phyloP scores from a whole-genome alignment of 345 rosid genomes.

The Angophora floribunda region DNA sequence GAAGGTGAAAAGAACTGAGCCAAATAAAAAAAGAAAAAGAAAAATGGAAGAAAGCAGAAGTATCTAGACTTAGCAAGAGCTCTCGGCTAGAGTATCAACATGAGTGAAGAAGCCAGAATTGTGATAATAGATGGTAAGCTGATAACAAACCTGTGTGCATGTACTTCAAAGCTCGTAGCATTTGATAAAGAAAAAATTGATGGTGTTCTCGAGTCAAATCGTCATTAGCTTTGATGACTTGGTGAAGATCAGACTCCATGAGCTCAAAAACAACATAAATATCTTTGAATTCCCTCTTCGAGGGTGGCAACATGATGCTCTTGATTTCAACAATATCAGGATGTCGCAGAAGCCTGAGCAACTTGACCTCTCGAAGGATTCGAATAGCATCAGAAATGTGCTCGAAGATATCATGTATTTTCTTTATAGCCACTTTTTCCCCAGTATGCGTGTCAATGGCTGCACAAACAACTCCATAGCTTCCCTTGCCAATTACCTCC shows the following conservation, averaged over 20 bases:
- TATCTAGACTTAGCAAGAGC: background rate
- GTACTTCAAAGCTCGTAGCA: conserved; percentile 93
- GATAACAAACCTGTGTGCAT: conserved; percentile 82
- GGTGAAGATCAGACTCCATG: conserved; percentile 99
- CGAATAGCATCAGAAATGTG: conserved; percentile 87
- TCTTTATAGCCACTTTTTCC: conserved; percentile 89
- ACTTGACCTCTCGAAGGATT: conserved; percentile 86
- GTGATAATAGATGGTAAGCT: background rate
- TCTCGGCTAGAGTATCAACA: background rate
- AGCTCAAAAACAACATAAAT: conserved; percentile 96
- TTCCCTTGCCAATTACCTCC: conserved; percentile 92
- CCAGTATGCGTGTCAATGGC: conserved; percentile 93
- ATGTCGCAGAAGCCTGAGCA: conserved; percentile 79
- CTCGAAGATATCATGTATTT: conserved; percentile 84
- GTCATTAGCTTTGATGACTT: conserved; percentile 96
- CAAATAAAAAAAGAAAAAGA: background rate
- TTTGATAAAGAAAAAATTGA: conserved; percentile 95
- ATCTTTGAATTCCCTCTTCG: conserved; percentile 90
- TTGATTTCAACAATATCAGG: conserved; percentile 96
- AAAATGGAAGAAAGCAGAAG: background rate
- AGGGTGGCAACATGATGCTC: conserved; percentile 90
- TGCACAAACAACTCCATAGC: conserved; percentile 98
- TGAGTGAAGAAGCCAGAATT: background rate
- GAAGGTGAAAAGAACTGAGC: background rate
- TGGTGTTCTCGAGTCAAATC: conserved; percentile 96